phyloP scores from a whole-genome alignment of 2,329 filamentous ascomycete species.

The Fusarium verticillioides region DNA sequence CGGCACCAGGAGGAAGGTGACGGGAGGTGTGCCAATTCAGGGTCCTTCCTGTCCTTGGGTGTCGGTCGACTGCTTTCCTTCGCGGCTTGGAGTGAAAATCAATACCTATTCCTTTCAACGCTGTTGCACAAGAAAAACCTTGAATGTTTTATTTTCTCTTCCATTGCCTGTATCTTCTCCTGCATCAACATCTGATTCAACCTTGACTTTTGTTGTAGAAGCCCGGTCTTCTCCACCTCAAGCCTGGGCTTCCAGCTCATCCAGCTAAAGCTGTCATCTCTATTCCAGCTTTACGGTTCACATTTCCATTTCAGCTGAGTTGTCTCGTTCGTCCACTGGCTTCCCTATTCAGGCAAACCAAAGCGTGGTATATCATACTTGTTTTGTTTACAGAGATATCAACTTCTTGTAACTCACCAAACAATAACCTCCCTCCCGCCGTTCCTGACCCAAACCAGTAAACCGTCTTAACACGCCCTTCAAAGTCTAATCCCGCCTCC shows the following conservation, averaged over 20 bases:
- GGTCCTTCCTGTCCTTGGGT: conserved; percentile 24
- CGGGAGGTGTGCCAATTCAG: conserved; percentile 41
- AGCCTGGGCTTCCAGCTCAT: conserved; percentile 8
- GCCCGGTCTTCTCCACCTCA: conserved; percentile 2
- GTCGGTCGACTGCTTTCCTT: conserved; percentile 9
- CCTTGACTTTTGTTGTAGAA: background rate
- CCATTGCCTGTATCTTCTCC: background rate
- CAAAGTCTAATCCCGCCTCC: conserved; percentile 36
- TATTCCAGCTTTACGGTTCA: background rate
- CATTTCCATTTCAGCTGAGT: background rate
- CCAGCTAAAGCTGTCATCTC: conserved; percentile 2
- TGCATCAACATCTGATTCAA: conserved; percentile 8
- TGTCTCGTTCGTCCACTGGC: background rate
- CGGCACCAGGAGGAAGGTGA: conserved; percentile 25
- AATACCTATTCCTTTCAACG: conserved; percentile 31
- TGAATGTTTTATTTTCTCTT: conserved; percentile 8
- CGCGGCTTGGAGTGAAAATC: conserved; percentile 25
- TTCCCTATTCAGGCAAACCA: background rate
- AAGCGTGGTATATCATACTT: background rate
- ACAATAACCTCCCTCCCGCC: conserved; percentile 1
- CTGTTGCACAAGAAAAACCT: conserved; percentile 25
- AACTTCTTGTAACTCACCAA: background rate
- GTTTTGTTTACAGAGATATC: conserved; percentile 1
- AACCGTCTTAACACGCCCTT: conserved; percentile 27
- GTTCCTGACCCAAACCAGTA: conserved; percentile 22